Evolutionary conservation across 805 yeast species (phyloP), one percentile per base, ranked within the genome.

Genomic region (Scheffersomyces amazonensis): DNA sequence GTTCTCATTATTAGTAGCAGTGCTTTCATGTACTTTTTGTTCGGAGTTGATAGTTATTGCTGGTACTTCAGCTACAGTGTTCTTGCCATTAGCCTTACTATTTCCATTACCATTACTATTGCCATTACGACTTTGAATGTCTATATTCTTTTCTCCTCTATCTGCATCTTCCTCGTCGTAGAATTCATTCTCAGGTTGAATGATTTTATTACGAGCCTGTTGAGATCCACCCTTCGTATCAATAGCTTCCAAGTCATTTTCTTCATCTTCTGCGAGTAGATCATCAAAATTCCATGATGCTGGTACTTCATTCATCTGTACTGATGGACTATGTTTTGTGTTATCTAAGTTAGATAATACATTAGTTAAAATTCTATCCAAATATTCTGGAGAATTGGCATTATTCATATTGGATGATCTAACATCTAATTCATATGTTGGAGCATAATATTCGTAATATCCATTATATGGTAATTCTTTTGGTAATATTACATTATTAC

Each of bases 361-460:
- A 52, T 83, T 86, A 9, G 86, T 75, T 53, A 88, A 66, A 34
- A 91, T 81, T 61, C 87, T 85, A 63, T 88, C 87, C 51, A 91
- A 71, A 58, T 88, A 91, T 61, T 91, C 97, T 19, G 95, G 90
- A 19, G 91, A 80, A 65, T 91, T 91, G 36, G 96, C 96, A 64
- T 91, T 91, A 68, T 84, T 87, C 98, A 91, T 91, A 65, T 91
- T 91, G 10, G 95, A 83, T 8, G 96, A 95, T 47, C 96, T 75
- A 34, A 91, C 99, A 58, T 91, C 96, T 43, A 91, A 75, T 61
- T 88, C 83, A 63, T 91, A 91, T 64, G 89, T 97, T 3, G 99
- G 99, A 0, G 97, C 98, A 62, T 85, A 91, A 69, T 91, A 91
- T 65, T 91, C 98, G 66, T 87, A 91, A 68, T 91, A 91, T 62